These are phyloP conservation scores for Metschnikowia picachoensis DNA, from an alignment of 805 yeast genomes.

Conservation along the genomic window DNA sequence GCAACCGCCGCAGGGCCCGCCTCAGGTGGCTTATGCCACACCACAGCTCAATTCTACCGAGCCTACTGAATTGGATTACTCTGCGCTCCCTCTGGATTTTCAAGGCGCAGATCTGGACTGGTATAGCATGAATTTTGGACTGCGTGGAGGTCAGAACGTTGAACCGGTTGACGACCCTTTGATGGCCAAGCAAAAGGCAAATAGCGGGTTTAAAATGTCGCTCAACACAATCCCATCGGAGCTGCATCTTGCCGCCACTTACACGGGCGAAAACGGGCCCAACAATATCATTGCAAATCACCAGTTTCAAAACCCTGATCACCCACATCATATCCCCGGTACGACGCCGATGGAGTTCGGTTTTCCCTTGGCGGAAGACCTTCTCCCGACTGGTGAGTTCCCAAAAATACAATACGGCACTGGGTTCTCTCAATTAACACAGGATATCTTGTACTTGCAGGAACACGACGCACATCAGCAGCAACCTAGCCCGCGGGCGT, in stretches of 20 bases:
- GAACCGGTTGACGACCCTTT: neutral
- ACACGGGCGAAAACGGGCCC: slow-evolving; percentile 16
- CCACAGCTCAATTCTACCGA: slow-evolving; percentile 64
- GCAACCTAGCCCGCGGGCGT: neutral
- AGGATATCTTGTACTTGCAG: slow-evolving; percentile 8
- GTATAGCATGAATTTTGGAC: slow-evolving; percentile 11
- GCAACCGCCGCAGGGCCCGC: slow-evolving; percentile 44
- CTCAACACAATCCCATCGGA: slow-evolving; percentile 17
- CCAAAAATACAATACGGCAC: slow-evolving; percentile 8
- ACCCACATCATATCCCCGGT: slow-evolving; percentile 39
- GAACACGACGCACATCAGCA: slow-evolving; percentile 2
- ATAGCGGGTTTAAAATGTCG: slow-evolving; percentile 9
- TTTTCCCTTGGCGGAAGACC: slow-evolving; percentile 17
- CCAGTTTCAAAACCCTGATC: slow-evolving; percentile 34
- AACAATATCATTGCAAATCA: slow-evolving; percentile 19
- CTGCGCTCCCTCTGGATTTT: slow-evolving; percentile 29
- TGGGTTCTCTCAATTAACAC: slow-evolving; percentile 10
- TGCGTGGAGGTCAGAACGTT: neutral
- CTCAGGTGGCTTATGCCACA: slow-evolving; percentile 75
- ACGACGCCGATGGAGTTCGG: slow-evolving; percentile 37
- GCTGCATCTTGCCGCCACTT: slow-evolving; percentile 7
- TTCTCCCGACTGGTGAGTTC: slow-evolving; percentile 2
- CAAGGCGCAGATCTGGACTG: slow-evolving; percentile 29
- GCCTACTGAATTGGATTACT: slow-evolving; percentile 42
- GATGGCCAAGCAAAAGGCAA: neutral